phyloP scores from a whole-genome alignment of 768 basidiomycete genomes.

The Lentinula guzmanii region DNA sequence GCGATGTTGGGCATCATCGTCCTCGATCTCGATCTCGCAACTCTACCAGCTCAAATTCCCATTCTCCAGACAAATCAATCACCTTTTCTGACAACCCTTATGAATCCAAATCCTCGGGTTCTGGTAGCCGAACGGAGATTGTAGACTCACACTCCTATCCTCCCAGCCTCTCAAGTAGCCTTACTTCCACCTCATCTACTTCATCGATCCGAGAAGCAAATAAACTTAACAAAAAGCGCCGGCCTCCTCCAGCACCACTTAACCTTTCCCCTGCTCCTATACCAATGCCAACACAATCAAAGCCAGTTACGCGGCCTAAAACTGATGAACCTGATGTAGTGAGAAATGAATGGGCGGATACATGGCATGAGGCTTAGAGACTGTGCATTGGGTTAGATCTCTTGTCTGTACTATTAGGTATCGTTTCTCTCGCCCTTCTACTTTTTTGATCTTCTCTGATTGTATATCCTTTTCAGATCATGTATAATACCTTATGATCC shows the following conservation, averaged over 20 bases:
- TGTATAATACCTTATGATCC: neutral
- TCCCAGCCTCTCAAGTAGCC: conserved; percentile 43
- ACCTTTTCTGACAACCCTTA: conserved; percentile 22
- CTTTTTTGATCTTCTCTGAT: neutral
- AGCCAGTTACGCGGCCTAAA: neutral
- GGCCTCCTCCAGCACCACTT: conserved; percentile 35
- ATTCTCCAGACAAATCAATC: conserved; percentile 20
- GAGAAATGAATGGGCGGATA: conserved; percentile 38
- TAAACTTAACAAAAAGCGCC: conserved; percentile 32
- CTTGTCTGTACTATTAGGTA: neutral
- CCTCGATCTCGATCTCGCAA: conserved; percentile 23
- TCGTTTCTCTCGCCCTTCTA: neutral
- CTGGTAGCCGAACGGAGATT: conserved; percentile 25
- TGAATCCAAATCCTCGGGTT: conserved; percentile 35
- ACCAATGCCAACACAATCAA: conserved; percentile 9
- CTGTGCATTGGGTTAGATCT: neutral
- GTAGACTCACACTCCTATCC: conserved; percentile 53
- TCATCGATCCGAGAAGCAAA: conserved; percentile 25
- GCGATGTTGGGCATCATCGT: conserved; percentile 43
- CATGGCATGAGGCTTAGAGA: conserved; percentile 35
- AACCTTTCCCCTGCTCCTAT: conserved; percentile 28
- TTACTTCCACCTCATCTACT: conserved; percentile 28
- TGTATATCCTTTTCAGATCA: neutral
- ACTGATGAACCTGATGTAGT: conserved; percentile 4
- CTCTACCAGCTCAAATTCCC: conserved; percentile 15